Evolutionary conservation across 2,329 filamentous ascomycete species (phyloP), one percentile per base, ranked within the genome.

Genomic region (Didymella pomorum): DNA sequence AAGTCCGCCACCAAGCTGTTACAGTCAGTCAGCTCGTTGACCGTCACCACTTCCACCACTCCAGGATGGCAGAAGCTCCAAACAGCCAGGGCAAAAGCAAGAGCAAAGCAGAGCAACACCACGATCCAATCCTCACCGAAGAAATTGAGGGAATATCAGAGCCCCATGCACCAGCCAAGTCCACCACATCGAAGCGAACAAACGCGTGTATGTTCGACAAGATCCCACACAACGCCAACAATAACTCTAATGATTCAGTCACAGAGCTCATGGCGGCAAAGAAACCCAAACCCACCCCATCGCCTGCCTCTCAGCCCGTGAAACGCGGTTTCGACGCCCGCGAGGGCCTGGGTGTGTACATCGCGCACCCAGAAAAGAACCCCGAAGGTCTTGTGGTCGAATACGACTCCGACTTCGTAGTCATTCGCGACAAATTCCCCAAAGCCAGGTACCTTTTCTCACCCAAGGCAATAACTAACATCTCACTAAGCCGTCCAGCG

Each of bases 381-480:
- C 83, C 87, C 1, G 65, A 82, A 5, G 82, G 80, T 25, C 79
- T 84, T 9, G 84, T 93, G 1, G 81, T 95, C 53, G 88, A 87
- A 70, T 81, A 88, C 76, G 86, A 86, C 63, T 81, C 85, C n/a
- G 79, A 87, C 60, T 92, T 89, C 65, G 90, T 93, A 49, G 85
- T 88, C 20, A 91, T 98, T 74, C 84, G 89, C 67, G 95, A 99
- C 79, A 81, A 87, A 61, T 99, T 87, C 73, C 93, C 95, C 9
- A 99, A 98, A 77, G 86, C 73, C 16, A 31, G 29, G 29, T 31
- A 31, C 12, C 11, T 3, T 16, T 31, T 14, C 29, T 31, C 2
- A 3, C 29, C 14, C 12, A 31, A 16, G 16, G 29, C 14, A 16
- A n/a, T n/a, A n/a, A n/a, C n/a, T n/a, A 1, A 5, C 6, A 31